Evolutionary conservation across 1,284 basidiomycete genomes (phyloP).

Genomic region (Psilocybe mexicana): DNA sequence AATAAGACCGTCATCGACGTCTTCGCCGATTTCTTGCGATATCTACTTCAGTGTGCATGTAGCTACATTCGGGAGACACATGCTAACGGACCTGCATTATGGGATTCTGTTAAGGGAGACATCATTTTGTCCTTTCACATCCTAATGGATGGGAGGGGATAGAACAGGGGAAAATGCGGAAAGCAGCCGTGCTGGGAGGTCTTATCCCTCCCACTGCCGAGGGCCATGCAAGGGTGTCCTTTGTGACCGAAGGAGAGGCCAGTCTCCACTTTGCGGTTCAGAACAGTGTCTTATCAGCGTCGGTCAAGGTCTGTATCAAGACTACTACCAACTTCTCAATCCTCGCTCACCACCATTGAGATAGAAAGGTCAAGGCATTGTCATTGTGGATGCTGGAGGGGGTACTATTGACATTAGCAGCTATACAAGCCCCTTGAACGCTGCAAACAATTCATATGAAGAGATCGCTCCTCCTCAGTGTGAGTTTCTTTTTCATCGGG

Average conservation of each 20-base stretch:
- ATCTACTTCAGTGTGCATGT: conserved; percentile 38
- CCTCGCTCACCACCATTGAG: not conserved
- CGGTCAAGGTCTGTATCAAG: not conserved
- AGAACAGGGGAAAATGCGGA: conserved; percentile 35
- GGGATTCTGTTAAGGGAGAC: conserved; percentile 28
- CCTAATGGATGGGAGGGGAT: conserved; percentile 44
- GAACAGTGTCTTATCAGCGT: conserved; percentile 7
- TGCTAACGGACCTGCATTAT: conserved; percentile 29
- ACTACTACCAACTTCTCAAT: not conserved
- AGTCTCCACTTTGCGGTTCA: conserved; percentile 25
- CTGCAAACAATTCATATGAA: conserved; percentile 18
- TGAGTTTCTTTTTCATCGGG: conserved; percentile 25
- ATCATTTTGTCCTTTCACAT: conserved; percentile 35
- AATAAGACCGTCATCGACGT: conserved; percentile 34
- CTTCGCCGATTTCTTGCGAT: conserved; percentile 42
- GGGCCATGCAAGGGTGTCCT: conserved; percentile 32
- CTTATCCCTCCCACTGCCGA: conserved; percentile 32
- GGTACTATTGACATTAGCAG: conserved; percentile 22
- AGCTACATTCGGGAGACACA: conserved; percentile 39
- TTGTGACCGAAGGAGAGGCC: conserved; percentile 43
- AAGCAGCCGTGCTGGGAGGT: conserved; percentile 34
- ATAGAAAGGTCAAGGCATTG: conserved; percentile 6
- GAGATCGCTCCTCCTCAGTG: conserved; percentile 34
- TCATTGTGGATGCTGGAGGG: conserved; percentile 21
- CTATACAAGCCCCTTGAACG: conserved; percentile 9